Evolutionary conservation across 305 asterid genomes (phyloP).

Genomic region (Galium porrigens): DNA sequence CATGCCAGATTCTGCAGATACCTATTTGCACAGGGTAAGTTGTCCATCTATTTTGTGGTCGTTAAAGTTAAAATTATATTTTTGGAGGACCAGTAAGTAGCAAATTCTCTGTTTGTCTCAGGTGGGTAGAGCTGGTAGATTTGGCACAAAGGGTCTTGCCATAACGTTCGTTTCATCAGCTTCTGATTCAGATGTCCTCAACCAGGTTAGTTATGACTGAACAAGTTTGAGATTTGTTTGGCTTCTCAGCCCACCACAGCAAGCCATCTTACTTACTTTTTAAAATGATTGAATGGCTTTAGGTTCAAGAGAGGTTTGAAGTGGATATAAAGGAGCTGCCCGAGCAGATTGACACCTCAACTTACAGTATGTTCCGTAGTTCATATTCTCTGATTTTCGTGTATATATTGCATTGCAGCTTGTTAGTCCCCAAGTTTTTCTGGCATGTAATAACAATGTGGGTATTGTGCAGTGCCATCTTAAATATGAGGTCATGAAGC

Average conservation of each 20-base stretch:
- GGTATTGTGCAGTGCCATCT: neutral
- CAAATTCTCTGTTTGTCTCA: conserved; percentile 9
- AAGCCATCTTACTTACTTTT: conserved; percentile 1
- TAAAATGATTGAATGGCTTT: conserved; percentile 8
- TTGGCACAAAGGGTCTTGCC: conserved; percentile 83
- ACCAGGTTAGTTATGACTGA: conserved; percentile 34
- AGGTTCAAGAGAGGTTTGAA: conserved; percentile 93
- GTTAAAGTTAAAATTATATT: neutral
- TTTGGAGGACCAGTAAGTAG: neutral
- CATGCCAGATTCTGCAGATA: conserved; percentile 88
- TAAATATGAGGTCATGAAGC: neutral
- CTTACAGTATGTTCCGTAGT: conserved; percentile 45
- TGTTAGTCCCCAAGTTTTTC: neutral
- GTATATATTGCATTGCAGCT: neutral
- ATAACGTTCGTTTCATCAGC: conserved; percentile 74
- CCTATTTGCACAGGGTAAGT: conserved; percentile 69
- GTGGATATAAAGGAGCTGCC: conserved; percentile 89
- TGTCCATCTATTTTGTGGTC: neutral
- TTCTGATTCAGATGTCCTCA: conserved; percentile 80
- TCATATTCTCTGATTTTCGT: neutral
- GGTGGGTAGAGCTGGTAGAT: conserved; percentile 92
- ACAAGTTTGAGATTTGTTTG: neutral
- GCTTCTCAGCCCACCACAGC: neutral
- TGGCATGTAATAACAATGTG: neutral
- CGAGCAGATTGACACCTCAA: conserved; percentile 83